Evolutionary conservation across 176 grass and related monocot genomes (phyloP).

Genomic region (Musa itinerans): DNA sequence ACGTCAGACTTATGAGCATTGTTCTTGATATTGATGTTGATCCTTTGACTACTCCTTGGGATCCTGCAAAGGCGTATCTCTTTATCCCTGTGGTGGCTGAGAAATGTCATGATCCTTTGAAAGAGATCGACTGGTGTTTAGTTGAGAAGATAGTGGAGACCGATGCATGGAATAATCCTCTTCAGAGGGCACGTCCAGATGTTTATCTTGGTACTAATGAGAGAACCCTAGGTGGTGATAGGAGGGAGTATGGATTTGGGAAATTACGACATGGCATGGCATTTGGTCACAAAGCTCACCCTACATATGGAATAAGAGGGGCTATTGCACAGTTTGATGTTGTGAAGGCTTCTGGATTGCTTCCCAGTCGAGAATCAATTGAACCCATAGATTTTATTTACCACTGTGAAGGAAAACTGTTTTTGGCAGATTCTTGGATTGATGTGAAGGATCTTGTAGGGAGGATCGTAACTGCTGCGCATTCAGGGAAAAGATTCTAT

Average conservation of each 20-base stretch:
- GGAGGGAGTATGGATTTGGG: conserved; percentile 90
- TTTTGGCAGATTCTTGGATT: conserved; percentile 83
- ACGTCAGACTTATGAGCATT: conserved; percentile 99
- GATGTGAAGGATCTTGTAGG: conserved; percentile 71
- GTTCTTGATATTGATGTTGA: conserved; percentile 95
- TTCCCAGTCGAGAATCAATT: conserved; percentile 45
- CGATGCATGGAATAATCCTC: conserved; percentile 91
- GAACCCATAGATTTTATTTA: conserved; percentile 33
- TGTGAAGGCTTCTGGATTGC: conserved; percentile 96
- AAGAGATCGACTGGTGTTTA: conserved; percentile 84
- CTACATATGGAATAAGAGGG: conserved; percentile 95
- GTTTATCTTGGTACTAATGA: conserved; percentile 95
- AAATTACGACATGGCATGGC: conserved; percentile 75
- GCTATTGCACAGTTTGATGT: conserved; percentile 91
- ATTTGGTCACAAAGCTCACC: conserved; percentile 85
- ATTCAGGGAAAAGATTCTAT: conserved; percentile 98
- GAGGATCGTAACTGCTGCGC: conserved; percentile 90
- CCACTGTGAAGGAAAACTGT: conserved; percentile 51
- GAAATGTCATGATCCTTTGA: conserved; percentile 41
- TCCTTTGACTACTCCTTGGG: conserved; percentile 94
- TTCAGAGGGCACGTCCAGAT: conserved; percentile 91
- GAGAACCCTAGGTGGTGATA: conserved; percentile 90
- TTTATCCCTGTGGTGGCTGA: conserved; percentile 63
- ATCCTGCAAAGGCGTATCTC: conserved; percentile 93
- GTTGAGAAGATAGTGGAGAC: conserved; percentile 74